A percentile compares a stretch with the other conserved stretches of the same genome.
phyloP scores from a whole-genome alignment of 257 asterid species.

The Cynanchum wilfordii region DNA sequence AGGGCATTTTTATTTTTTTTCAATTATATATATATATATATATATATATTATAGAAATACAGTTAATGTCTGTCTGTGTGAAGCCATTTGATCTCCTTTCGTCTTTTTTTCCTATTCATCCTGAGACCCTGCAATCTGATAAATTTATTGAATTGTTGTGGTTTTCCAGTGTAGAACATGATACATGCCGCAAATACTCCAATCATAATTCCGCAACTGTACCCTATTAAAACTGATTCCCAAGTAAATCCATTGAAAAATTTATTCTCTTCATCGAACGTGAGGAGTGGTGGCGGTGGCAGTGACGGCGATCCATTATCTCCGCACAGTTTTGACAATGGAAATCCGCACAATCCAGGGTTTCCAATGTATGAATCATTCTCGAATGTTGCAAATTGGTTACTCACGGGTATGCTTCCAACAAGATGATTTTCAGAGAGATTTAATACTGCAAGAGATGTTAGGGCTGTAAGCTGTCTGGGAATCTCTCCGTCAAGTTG shows the following conservation, averaged over 20 bases:
- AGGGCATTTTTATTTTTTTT: no score
- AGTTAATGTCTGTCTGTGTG: no score
- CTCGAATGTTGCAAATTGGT: conserved; percentile 18
- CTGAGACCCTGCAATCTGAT: not conserved
- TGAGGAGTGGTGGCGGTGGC: not conserved
- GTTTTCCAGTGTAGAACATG: conserved; percentile 23
- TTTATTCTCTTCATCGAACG: not conserved
- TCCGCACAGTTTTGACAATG: conserved; percentile 19
- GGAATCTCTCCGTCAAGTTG: conserved; percentile 19
- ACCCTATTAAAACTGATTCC: conserved; percentile 28
- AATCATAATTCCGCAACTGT: conserved; percentile 19
- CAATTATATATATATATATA: no score
- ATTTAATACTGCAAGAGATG: conserved; percentile 9
- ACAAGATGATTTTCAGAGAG: conserved; percentile 8
- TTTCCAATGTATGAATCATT: conserved; percentile 20
- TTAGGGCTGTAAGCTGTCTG: not conserved
- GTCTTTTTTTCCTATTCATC: conserved; percentile 11
- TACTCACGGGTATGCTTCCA: conserved; percentile 3
- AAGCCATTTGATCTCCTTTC: conserved; percentile 4
- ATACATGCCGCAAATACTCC: conserved; percentile 17
- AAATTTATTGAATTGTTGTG: conserved; percentile 15
- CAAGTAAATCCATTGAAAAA: conserved; percentile 19
- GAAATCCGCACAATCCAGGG: conserved; percentile 22
- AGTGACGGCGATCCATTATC: not conserved
- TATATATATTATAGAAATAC: no score